A percentile compares a stretch with the other conserved stretches of the same genome.
phyloP scores from a whole-genome alignment of 2,329 filamentous ascomycete genomes.

The Xylariaceae sp. region DNA sequence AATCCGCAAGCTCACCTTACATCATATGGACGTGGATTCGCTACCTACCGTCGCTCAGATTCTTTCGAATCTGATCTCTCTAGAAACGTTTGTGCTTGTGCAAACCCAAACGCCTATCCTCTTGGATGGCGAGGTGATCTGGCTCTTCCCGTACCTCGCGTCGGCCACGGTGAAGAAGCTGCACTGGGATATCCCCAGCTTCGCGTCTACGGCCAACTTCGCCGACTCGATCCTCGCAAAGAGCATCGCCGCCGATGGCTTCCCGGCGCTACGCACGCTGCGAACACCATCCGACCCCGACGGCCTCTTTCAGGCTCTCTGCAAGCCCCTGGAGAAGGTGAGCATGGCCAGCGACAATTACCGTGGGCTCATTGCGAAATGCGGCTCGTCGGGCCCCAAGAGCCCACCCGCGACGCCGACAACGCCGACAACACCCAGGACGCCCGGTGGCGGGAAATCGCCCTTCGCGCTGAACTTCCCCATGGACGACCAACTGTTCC shows the following conservation, averaged over 20 bases:
- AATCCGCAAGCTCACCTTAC: conserved; percentile 58
- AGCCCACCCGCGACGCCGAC: conserved; percentile 44
- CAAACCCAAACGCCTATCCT: conserved; percentile 62
- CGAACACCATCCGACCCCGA: conserved; percentile 73
- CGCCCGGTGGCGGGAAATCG: conserved; percentile 29
- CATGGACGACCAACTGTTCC: conserved; percentile 34
- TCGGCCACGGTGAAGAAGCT: conserved; percentile 58
- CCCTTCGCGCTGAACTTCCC: conserved; percentile 35
- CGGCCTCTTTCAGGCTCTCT: conserved; percentile 71
- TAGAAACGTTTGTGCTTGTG: conserved; percentile 59
- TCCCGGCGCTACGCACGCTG: conserved; percentile 65
- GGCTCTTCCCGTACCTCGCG: conserved; percentile 69
- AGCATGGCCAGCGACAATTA: conserved; percentile 59
- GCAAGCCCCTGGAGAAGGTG: conserved; percentile 63
- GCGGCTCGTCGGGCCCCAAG: conserved; percentile 30
- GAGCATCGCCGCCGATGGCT: conserved; percentile 62
- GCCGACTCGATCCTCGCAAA: conserved; percentile 69
- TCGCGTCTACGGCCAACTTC: conserved; percentile 49
- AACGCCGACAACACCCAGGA: conserved; percentile 39
- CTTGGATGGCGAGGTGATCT: conserved; percentile 60
- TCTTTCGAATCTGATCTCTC: conserved; percentile 57
- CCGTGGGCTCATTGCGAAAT: conserved; percentile 39
- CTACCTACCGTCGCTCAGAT: conserved; percentile 64
- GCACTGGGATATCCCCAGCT: conserved; percentile 69
- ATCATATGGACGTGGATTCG: conserved; percentile 62